Percentiles rank a stretch among this genome's conserved stretches.
Evolutionary conservation across 2,329 filamentous ascomycete species (phyloP).

Genomic region (Fusarium chaquense): DNA sequence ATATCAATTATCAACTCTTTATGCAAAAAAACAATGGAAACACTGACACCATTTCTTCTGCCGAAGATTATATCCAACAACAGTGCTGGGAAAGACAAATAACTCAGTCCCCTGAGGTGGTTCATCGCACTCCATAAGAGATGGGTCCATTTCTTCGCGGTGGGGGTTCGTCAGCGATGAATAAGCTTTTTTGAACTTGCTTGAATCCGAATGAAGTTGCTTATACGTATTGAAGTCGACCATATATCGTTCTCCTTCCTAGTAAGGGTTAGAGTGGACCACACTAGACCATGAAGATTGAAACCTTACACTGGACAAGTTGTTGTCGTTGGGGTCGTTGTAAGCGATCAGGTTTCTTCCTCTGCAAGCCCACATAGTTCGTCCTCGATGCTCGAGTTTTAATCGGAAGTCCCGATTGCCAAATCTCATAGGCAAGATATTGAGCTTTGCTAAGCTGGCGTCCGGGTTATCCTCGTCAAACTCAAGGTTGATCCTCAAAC

Average conservation of each 20-base stretch:
- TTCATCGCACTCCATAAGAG: background rate
- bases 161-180: background rate
- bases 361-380: background rate
- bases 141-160: background rate
- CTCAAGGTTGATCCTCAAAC: background rate
- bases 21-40: background rate
- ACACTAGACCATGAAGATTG: rapidly evolving
- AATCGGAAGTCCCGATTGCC: background rate
- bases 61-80: conserved; percentile 4
- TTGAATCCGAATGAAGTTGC: background rate
- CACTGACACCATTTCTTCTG: conserved; percentile 5
- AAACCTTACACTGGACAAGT: background rate
- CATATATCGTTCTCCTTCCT: background rate
- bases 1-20: too few relatives aligned
- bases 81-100: background rate
- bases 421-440: background rate
- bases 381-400: background rate
- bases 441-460: background rate
- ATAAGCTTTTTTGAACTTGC: conserved; percentile 1
- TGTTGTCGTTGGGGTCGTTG: background rate
- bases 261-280: background rate
- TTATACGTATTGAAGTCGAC: conserved; percentile 1
- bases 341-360: background rate
- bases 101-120: background rate
- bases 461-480: background rate